Evolutionary conservation across 2,329 filamentous ascomycete genomes (phyloP).

Genomic region (Dendryphion nanum): DNA sequence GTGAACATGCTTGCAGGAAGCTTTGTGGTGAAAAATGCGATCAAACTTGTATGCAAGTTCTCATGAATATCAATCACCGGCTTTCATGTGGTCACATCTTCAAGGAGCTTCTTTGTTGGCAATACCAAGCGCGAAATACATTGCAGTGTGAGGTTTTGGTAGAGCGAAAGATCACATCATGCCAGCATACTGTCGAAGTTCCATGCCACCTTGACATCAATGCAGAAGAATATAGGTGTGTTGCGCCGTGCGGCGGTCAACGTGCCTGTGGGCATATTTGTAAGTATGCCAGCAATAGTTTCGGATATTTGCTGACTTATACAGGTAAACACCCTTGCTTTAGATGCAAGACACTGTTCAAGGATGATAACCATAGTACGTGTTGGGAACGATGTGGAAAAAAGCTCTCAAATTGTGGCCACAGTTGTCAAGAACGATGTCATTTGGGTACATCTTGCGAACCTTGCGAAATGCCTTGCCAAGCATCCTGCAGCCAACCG

Average conservation of each 20-base stretch:
- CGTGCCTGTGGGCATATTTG: constrained; percentile 16
- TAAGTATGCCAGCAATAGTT: constrained; percentile 3
- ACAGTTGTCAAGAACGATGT: constrained; percentile 54
- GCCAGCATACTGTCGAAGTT: constrained; percentile 3
- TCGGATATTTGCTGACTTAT: not conserved
- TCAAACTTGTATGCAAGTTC: constrained; percentile 28
- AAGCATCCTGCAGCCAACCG: constrained; percentile 57
- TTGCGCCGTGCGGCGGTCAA: constrained; percentile 3
- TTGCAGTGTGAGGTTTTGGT: constrained; percentile 5
- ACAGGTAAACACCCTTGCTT: not conserved
- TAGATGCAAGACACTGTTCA: not conserved
- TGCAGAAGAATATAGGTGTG: constrained; percentile 7
- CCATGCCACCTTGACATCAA: constrained; percentile 6
- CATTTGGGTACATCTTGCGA: constrained; percentile 51
- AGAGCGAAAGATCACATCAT: constrained; percentile 4
- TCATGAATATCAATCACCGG: constrained; percentile 13
- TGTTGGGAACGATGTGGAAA: constrained; percentile 54
- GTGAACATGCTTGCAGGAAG: constrained; percentile 46
- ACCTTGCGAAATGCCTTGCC: constrained; percentile 52
- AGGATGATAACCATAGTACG: not conserved
- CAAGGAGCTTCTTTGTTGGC: constrained; percentile 7
- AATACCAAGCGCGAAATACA: constrained; percentile 5
- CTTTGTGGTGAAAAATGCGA: constrained; percentile 48
- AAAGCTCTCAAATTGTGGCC: constrained; percentile 54
- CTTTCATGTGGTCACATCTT: constrained; percentile 46